Evolutionary conservation across 257 asterid species (phyloP).

Genomic region (Solanum arcanum): DNA sequence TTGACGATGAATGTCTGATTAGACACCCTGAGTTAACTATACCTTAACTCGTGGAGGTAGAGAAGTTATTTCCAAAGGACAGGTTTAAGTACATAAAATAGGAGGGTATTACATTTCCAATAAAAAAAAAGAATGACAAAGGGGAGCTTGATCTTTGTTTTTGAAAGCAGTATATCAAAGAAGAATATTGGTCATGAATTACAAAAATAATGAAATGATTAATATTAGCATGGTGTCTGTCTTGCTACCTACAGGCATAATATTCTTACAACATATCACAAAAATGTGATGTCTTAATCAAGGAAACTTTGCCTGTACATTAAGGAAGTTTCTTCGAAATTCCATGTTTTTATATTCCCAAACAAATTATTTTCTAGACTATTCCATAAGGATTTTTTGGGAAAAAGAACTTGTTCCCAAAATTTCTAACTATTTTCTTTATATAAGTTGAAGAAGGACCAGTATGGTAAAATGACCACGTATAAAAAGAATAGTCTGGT

Average conservation of each 20-base stretch:
- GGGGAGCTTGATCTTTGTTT: neutral
- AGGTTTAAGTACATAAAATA: neutral
- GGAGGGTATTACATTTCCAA: neutral
- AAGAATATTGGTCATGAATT: neutral
- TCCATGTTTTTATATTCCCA: neutral
- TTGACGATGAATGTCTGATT: too few species aligned
- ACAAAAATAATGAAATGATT: neutral
- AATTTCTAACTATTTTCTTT: too few species aligned
- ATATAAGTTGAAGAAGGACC: neutral
- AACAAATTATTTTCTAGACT: neutral
- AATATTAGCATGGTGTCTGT: neutral
- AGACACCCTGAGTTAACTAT: too few species aligned
- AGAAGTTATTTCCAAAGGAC: too few species aligned
- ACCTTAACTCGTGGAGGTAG: too few species aligned
- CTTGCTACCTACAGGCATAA: neutral
- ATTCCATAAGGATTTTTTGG: neutral
- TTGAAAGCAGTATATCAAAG: neutral
- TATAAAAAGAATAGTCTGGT: neutral
- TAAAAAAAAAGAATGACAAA: neutral
- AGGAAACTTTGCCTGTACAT: neutral
- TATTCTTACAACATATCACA: neutral
- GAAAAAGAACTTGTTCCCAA: neutral
- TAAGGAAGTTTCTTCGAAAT: neutral
- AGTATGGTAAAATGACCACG: neutral
- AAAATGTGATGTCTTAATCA: neutral